Conservation (phyloP, 2,329 filamentous ascomycete species). For the Neopestalotiopsis sp. region DNA sequence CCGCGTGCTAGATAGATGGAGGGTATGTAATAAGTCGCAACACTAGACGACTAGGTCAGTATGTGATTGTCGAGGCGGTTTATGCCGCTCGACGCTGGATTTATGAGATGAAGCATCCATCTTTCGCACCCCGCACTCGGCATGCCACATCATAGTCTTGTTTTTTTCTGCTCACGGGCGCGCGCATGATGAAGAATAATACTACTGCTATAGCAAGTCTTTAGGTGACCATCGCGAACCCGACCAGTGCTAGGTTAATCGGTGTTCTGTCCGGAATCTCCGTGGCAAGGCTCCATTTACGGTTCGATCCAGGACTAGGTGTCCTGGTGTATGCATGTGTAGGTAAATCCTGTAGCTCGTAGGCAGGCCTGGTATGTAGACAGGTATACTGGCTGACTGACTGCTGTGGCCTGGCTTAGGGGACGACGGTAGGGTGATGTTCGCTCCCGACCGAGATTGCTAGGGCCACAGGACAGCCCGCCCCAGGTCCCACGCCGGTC, state of each 20-base stretch:
- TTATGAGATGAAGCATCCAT: background rate
- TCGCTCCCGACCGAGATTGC: constrained; percentile 15
- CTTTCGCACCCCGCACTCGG: background rate
- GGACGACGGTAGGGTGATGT: background rate
- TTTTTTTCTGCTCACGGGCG: background rate
- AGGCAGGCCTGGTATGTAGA: too few relatives aligned
- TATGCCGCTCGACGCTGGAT: background rate
- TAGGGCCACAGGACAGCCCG: background rate
- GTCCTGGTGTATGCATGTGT: background rate
- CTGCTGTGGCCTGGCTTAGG: background rate
- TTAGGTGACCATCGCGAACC: background rate
- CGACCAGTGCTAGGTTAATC: background rate
- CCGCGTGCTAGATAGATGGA: background rate
- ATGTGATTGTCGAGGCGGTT: background rate
- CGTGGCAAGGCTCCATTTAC: background rate
- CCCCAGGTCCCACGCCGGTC: background rate
- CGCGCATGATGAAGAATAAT: background rate
- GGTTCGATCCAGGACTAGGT: background rate
- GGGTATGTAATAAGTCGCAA: too few relatives aligned
- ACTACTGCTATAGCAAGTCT: background rate
- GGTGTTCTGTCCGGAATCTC: background rate
- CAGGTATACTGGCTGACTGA: too few relatives aligned
- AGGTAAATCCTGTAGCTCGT: too few relatives aligned
- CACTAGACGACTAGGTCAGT: background rate
- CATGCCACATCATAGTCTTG: background rate